Evolutionary conservation across 352 stramenopile genomes (phyloP), one percentile per base, ranked within the genome.

Genomic region (Pythium biforme): DNA sequence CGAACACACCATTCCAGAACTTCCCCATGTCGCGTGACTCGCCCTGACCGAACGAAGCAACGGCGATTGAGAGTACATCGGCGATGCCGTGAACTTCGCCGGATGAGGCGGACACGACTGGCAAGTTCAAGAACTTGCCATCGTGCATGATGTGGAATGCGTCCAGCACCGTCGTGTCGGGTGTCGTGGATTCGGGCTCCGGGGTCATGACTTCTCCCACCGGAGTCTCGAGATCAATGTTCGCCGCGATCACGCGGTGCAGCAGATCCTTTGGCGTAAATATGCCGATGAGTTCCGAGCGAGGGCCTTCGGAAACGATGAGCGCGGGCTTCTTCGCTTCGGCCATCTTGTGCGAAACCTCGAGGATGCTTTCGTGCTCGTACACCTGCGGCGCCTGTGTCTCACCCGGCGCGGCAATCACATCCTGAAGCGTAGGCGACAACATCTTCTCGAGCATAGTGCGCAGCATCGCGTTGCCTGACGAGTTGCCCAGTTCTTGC

Each of bases 141-240:
- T 99, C 96, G 59, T 98, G 96, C 96, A 99, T 99, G 50, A 98
- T 98, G 72, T 99, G 96, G 66, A 99, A 92, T 0, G 96, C 97
- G 62, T 99, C 97, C 12, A 99, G 67, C 12, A 99, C 89, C 0
- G 94, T 97, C 8, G 96, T 98, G 33, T 98, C 91, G 11, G 93
- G 90, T 7, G 77, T 74, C 14, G 97, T 95, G 4, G 88, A 90
- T 65, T 99, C 97, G 6, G 97, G 97, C 56, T 98, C 96, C 1
- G 88, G 82, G 4, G 97, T 99, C 96, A 99, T 99, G 22, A 96
- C 86, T 1, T 93, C 78, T 33, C 79, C 83, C 12, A 99, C 89
- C 6, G 71, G 72, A n/a, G 93, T 99, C 4, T 94, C 70, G 17
- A 97, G 79, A 48, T 95, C 82, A 25, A 98, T 69, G 54, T 93